Evolutionary conservation across 2,329 filamentous ascomycete species (phyloP).

Genomic region (Ophiocordyceps camponoti-floridani): DNA sequence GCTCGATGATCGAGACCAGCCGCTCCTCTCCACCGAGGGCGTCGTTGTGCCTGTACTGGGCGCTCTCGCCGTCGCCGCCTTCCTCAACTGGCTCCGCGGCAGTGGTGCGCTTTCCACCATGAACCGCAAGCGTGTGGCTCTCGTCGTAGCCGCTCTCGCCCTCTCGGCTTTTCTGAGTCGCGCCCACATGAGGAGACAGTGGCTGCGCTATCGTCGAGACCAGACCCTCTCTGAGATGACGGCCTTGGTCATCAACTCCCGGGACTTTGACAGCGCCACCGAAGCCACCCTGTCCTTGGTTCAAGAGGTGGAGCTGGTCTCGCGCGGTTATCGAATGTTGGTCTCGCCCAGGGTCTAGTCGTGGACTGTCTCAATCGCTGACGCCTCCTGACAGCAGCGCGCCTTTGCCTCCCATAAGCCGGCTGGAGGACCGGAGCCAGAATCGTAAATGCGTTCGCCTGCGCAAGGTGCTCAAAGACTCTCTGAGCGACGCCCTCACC

Average conservation of each 20-base stretch:
- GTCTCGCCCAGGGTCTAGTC: constrained; percentile 11
- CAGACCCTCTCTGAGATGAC: constrained; percentile 55
- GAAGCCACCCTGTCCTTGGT: constrained; percentile 65
- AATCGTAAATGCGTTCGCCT: constrained; percentile 63
- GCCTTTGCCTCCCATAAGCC: constrained; percentile 79
- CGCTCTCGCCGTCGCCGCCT: constrained; percentile 49
- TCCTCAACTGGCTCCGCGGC: constrained; percentile 52
- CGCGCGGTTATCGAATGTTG: constrained; percentile 72
- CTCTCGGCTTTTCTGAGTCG: constrained; percentile 40
- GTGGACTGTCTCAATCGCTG: not conserved
- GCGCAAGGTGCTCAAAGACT: constrained; percentile 54
- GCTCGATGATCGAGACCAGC: constrained; percentile 7
- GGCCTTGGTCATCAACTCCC: constrained; percentile 52
- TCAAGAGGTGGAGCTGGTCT: constrained; percentile 91
- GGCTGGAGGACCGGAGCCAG: constrained; percentile 71
- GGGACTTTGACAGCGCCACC: constrained; percentile 63
- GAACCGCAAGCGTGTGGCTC: constrained; percentile 36
- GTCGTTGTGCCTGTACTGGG: constrained; percentile 26
- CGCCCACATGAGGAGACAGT: constrained; percentile 59
- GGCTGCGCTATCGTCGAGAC: constrained; percentile 60
- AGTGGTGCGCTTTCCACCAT: constrained; percentile 26
- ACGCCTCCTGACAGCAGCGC: constrained; percentile 42
- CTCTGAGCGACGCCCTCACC: constrained; percentile 51
- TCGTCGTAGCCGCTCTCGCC: constrained; percentile 32
- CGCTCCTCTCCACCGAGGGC: constrained; percentile 22